Evolutionary conservation across 306 rosid species (phyloP), one percentile per base, ranked within the genome.

Genomic region (Malus sylvestris): DNA sequence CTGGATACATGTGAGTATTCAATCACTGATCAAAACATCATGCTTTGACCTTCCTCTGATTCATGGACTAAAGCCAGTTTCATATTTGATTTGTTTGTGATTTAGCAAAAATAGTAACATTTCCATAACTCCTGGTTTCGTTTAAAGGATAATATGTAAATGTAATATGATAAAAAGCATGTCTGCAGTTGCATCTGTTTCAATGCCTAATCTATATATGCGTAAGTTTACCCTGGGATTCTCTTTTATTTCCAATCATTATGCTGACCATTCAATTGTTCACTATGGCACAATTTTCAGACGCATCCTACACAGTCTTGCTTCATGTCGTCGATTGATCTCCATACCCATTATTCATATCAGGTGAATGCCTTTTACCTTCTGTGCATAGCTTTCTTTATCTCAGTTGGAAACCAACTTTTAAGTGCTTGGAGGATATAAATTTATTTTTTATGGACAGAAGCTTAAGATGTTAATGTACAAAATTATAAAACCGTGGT

Each of bases 271-370:
- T 18, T 69, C 25, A 18, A 18, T 74, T 60, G 20, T 42, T 61
- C 59, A 6, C 30, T 13, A 10, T 68, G 52, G 10, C 46, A 52
- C 53, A 68, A 55, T 81, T 79, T 80, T 51, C 97, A 95, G 98
- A 95, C 97, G 53, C 98, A 95, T 89, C 98, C 98, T 76, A 82
- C 98, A 6, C 98, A 95, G 88, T 95, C 98, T 70, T 95, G 98
- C 87, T 95, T 95, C 90, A 95, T 95, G 98, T 95, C 98, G 0
- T 95, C 98, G 3, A 89, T 95, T 86, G 98, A 95, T 88, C 70
- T 95, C 76, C 98, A 95, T 82, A 95, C 98, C 66, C 98, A 95
- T 86, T 95, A 95, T 85, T 95, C 98, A 25, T 95, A 95, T 89
- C 98, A 95, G 98, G 98, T 90, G 79, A 62, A 86, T 66, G 66